phyloP scores from a whole-genome alignment of 1,284 basidiomycete genomes.

The Ceratobasidium sp. region DNA sequence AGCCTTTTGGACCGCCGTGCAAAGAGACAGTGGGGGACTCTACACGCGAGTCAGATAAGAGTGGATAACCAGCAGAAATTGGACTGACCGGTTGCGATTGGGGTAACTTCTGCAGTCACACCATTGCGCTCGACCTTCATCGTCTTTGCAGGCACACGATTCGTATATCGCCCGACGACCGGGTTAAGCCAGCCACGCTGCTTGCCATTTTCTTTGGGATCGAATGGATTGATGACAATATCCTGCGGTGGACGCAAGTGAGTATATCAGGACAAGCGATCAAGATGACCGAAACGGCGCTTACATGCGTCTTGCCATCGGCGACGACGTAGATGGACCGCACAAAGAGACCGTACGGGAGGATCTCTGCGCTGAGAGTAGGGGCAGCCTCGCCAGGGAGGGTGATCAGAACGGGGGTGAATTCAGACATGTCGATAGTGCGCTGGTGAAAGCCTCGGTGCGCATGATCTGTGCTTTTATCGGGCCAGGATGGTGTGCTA shows the following conservation, averaged over 20 bases:
- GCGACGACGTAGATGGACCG: slow-evolving; percentile 71
- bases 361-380: slow-evolving; percentile 43
- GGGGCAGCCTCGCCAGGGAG: slow-evolving; percentile 38
- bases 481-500: background rate
- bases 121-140: slow-evolving; percentile 66
- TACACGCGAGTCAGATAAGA: slow-evolving; percentile 47
- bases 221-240: slow-evolving; percentile 75
- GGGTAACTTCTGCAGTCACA: slow-evolving; percentile 61
- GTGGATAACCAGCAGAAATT: slow-evolving; percentile 15
- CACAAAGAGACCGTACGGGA: slow-evolving; percentile 67
- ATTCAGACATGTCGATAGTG: slow-evolving; percentile 33
- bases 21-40: slow-evolving; percentile 72
- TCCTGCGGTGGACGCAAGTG: slow-evolving; percentile 60
- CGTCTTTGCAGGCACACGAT: slow-evolving; percentile 70
- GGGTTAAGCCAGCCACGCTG: slow-evolving; percentile 67
- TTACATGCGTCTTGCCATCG: slow-evolving; percentile 64
- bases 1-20: slow-evolving; percentile 74
- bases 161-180: slow-evolving; percentile 74
- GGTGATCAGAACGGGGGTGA: slow-evolving; percentile 36
- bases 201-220: slow-evolving; percentile 63
- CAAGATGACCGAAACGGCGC: background rate
- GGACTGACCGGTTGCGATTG: slow-evolving; percentile 64
- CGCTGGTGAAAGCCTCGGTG: background rate
- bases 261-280: background rate
- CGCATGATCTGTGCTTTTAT: slow-evolving; percentile 6